Percentiles rank a stretch among this genome's conserved stretches.
These are phyloP conservation scores for Przewalskia tangutica DNA, from an alignment of 257 asterid species.

Conservation along the genomic window DNA sequence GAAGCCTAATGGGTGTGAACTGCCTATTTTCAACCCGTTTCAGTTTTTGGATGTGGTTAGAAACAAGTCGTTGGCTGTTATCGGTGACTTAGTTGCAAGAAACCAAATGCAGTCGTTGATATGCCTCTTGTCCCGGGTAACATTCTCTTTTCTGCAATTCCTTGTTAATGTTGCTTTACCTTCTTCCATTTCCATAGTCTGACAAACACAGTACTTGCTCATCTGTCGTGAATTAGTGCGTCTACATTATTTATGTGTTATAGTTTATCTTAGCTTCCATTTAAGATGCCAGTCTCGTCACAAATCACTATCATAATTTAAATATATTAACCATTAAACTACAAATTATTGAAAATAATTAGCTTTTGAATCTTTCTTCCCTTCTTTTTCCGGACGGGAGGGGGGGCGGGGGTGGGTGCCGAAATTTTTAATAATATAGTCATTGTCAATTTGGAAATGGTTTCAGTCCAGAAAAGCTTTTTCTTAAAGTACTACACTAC, in stretches of 20 bases:
- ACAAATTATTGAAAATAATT: background rate
- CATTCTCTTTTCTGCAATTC: background rate
- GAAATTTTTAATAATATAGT: background rate
- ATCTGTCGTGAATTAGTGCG: background rate
- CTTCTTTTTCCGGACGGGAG: background rate
- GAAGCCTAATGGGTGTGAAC: conserved; percentile 40
- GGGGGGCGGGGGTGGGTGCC: too few relatives aligned
- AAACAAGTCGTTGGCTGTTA: conserved; percentile 49
- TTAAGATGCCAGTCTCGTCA: background rate
- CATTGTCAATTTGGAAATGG: background rate
- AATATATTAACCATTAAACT: background rate
- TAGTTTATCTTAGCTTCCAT: background rate
- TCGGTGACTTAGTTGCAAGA: conserved; percentile 66
- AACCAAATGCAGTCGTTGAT: conserved; percentile 70
- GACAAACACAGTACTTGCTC: background rate
- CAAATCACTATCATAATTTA: background rate
- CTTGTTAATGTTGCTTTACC: background rate
- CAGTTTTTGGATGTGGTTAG: conserved; percentile 49
- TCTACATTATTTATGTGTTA: background rate
- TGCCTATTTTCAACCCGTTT: conserved; percentile 39
- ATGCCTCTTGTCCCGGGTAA: conserved; percentile 63
- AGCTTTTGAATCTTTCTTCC: background rate
- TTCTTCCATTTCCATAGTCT: background rate
- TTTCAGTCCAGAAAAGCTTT: background rate
- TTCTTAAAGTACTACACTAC: background rate